Conservation (phyloP, 441 rosid species). For the Codiaeum variegatum region DNA sequence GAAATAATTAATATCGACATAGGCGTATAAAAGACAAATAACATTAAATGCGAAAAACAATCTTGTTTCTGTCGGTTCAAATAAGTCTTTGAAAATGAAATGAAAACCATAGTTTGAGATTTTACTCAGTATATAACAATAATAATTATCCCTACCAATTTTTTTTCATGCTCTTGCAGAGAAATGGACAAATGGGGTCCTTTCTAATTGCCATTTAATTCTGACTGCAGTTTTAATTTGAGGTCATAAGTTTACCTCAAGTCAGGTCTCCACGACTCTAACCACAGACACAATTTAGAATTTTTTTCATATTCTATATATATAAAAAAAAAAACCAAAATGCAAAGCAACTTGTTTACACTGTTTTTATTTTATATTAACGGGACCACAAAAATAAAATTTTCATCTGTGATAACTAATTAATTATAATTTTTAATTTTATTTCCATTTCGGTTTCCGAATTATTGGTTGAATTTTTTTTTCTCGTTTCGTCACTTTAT, state of each 20-base stretch:
- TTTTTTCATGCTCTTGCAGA: neutral
- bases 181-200: slow-evolving; percentile 21
- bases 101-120: neutral
- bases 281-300: neutral
- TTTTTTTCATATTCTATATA: neutral
- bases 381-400: neutral
- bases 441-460: no score
- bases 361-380: neutral
- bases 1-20: neutral
- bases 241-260: slow-evolving; percentile 12
- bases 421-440: neutral
- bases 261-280: neutral
- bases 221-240: slow-evolving; percentile 5
- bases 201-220: neutral
- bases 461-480: neutral
- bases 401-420: neutral
- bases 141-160: neutral
- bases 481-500: neutral
- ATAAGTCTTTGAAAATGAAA: slow-evolving; percentile 1
- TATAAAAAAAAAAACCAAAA: no score
- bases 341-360: neutral
- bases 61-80: slow-evolving; percentile 11
- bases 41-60: slow-evolving; percentile 4
- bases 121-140: neutral
- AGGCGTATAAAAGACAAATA: slow-evolving; percentile 1